Conservation (phyloP, 148 eudicot genomes). For the Chenopodium suecicum region DNA sequence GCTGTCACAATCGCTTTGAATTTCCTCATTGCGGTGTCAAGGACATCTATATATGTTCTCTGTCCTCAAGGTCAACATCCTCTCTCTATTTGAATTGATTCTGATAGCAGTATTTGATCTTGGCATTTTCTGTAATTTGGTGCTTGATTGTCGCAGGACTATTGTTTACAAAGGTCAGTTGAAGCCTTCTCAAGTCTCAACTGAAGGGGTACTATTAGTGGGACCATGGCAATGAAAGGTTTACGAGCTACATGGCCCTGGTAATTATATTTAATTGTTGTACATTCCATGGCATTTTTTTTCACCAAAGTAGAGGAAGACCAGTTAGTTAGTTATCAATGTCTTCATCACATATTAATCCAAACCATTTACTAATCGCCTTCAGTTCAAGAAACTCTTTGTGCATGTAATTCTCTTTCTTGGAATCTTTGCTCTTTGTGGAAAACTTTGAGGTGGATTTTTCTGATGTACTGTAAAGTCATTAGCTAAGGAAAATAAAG, state of each 20-base stretch:
- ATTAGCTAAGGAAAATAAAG: background rate
- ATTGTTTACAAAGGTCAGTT: conserved; percentile 97
- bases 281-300: conserved; percentile 49
- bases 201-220: conserved; percentile 82
- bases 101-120: background rate
- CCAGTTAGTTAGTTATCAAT: too few species aligned
- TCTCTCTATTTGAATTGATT: background rate
- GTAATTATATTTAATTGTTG: conserved; percentile 59
- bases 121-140: background rate
- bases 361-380: too few species aligned
- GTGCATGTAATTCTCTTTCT: conserved; percentile 7
- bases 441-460: background rate
- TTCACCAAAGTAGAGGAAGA: conserved; percentile 1
- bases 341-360: too few species aligned
- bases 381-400: background rate
- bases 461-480: too few species aligned
- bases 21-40: conserved; percentile 80
- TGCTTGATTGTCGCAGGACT: conserved; percentile 55
- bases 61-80: conserved; percentile 45
- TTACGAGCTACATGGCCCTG: conserved; percentile 99
- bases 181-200: conserved; percentile 67
- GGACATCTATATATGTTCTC: conserved; percentile 90
- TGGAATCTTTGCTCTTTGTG: background rate
- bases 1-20: conserved; percentile 96
- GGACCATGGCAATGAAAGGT: conserved; percentile 98